Conservation (phyloP, 169 alveolate genomes). For the Miamiensis avidus region DNA sequence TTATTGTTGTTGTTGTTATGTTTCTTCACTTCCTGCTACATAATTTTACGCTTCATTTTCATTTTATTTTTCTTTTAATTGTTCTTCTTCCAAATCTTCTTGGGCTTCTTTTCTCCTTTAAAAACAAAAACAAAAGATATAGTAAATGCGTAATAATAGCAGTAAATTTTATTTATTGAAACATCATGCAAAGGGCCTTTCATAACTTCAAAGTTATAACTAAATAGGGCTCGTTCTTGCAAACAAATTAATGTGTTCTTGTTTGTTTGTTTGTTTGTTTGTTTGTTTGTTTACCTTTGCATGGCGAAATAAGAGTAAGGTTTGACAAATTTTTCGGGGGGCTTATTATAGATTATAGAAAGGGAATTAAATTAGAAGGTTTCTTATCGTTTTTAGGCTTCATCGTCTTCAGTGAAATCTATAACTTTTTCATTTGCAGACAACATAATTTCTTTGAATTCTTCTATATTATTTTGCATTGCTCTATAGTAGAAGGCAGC, state of each 20-base stretch:
- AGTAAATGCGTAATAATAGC: background rate
- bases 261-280: slow-evolving; percentile 11
- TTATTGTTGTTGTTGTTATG: too few species aligned
- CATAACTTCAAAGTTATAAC: slow-evolving; percentile 3
- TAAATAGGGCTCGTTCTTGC: background rate
- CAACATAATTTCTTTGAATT: slow-evolving; percentile 62
- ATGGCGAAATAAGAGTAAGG: slow-evolving; percentile 22
- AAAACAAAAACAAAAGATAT: too few species aligned
- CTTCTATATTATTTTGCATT: slow-evolving; percentile 63
- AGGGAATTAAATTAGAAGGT: slow-evolving; percentile 76
- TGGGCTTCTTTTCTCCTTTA: background rate
- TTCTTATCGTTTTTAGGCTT: slow-evolving; percentile 60
- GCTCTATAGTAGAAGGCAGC: slow-evolving; percentile 82
- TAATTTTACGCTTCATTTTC: background rate
- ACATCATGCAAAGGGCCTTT: slow-evolving; percentile 1
- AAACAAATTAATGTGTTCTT: too few species aligned
- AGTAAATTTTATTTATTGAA: background rate
- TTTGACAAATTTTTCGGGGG: slow-evolving; percentile 71
- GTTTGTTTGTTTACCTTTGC: slow-evolving; percentile 19
- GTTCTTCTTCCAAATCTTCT: background rate
- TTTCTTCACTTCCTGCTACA: background rate
- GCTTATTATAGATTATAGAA: slow-evolving; percentile 73
- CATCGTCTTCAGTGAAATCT: slow-evolving; percentile 73
- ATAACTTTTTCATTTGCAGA: slow-evolving; percentile 57
- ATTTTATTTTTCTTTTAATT: background rate